phyloP scores from a whole-genome alignment of 2,329 filamentous ascomycete species.

The Colletotrichum costaricense region DNA sequence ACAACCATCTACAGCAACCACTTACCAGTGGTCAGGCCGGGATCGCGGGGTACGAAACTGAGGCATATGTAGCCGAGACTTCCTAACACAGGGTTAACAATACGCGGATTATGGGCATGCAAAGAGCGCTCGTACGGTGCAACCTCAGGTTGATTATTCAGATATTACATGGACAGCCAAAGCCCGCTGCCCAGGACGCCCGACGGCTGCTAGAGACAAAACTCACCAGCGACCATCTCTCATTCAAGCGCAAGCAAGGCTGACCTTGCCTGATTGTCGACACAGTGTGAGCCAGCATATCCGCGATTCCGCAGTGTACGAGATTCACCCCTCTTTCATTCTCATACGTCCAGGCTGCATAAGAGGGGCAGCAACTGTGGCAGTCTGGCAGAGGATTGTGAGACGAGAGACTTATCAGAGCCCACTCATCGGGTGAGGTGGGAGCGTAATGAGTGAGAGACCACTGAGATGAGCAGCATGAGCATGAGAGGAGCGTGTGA shows the following conservation, averaged over 20 bases:
- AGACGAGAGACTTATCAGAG: conserved; percentile 22
- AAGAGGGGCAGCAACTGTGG: not conserved
- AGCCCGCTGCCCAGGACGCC: too few species aligned
- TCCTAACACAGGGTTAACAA: not conserved
- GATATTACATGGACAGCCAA: not conserved
- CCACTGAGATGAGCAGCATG: not conserved
- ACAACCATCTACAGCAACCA: not conserved
- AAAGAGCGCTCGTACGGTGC: not conserved
- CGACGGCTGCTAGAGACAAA: not conserved
- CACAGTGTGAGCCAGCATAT: conserved; percentile 28
- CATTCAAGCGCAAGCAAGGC: not conserved
- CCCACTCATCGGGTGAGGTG: conserved; percentile 3
- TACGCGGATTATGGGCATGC: conserved; percentile 2
- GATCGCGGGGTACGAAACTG: not conserved
- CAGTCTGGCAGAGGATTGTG: conserved; percentile 13
- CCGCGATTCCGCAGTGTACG: not conserved
- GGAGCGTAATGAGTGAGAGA: conserved; percentile 11
- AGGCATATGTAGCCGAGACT: conserved; percentile 12
- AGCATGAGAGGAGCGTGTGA: conserved; percentile 17
- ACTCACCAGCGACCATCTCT: not conserved
- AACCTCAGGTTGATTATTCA: not conserved
- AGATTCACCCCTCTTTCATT: not conserved
- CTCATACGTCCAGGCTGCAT: not conserved
- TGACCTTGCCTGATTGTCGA: not conserved
- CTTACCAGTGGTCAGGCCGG: conserved; percentile 2